phyloP scores from a whole-genome alignment of 192 early-diverging fungal species.

The Chytriomyces sp. region DNA sequence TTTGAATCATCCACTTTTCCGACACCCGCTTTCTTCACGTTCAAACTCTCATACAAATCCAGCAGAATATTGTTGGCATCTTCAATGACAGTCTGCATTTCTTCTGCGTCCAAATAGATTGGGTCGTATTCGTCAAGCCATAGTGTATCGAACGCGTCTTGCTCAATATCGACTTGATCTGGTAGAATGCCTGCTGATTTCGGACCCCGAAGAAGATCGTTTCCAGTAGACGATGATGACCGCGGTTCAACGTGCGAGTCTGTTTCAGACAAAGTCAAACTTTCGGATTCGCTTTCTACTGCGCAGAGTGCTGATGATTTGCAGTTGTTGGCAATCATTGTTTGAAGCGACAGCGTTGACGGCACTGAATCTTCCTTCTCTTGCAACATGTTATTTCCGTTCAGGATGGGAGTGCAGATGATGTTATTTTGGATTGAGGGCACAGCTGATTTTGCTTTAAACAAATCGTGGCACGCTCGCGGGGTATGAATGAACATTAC shows the following conservation, averaged over 20 bases:
- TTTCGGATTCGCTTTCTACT: background rate
- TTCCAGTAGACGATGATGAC: background rate
- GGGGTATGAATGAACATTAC: constrained; percentile 78
- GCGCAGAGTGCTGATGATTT: background rate
- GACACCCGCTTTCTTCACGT: background rate
- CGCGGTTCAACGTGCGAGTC: background rate
- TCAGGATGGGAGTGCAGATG: constrained; percentile 2
- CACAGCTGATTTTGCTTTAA: background rate
- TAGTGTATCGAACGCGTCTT: constrained; percentile 33
- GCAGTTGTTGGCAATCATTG: background rate
- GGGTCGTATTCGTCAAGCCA: constrained; percentile 34
- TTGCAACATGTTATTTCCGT: background rate
- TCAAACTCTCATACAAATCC: background rate
- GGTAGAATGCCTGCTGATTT: constrained; percentile 22
- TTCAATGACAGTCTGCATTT: constrained; percentile 13
- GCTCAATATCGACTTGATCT: constrained; percentile 7
- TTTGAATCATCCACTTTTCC: background rate
- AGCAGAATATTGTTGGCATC: constrained; percentile 16
- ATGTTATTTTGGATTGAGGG: background rate
- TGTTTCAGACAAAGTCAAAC: background rate
- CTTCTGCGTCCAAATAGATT: constrained; percentile 15
- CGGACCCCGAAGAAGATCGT: constrained; percentile 4
- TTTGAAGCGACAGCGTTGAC: background rate
- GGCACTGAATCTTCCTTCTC: background rate
- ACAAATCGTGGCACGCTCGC: constrained; percentile 60